These are phyloP conservation scores for Williopsis jadinii DNA, from an alignment of 1,139 yeast genomes.

Conservation along the genomic window DNA sequence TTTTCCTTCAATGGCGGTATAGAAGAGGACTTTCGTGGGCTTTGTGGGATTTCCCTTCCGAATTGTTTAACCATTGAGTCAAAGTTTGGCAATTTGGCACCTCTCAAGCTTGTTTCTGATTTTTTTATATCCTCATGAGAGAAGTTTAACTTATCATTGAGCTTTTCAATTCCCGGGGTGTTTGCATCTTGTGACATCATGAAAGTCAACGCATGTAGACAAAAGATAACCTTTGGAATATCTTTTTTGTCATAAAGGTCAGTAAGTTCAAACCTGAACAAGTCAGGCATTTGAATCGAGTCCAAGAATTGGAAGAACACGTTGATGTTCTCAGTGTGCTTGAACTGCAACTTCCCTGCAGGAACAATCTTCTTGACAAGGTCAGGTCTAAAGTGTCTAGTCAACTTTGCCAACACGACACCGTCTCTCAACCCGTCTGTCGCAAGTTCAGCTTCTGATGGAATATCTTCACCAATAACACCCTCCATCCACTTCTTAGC, in stretches of 20 bases:
- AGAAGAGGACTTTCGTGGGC: conserved; percentile 1
- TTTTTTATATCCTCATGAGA: conserved; percentile 58
- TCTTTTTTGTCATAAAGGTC: conserved; percentile 91
- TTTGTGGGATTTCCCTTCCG: conserved; percentile 11
- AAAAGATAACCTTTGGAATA: conserved; percentile 89
- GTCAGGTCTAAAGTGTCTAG: conserved; percentile 65
- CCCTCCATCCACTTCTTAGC: conserved; percentile 73
- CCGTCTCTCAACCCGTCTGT: conserved; percentile 71
- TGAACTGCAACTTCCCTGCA: conserved; percentile 60
- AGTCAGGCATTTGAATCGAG: conserved; percentile 70
- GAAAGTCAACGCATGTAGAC: conserved; percentile 83
- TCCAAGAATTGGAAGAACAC: conserved; percentile 70
- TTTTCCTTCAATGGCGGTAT: conserved; percentile 5
- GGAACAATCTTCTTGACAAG: conserved; percentile 50
- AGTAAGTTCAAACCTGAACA: conserved; percentile 83
- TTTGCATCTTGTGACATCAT: conserved; percentile 46
- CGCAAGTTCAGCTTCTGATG: conserved; percentile 48
- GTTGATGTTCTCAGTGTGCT: conserved; percentile 90
- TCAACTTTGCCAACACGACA: conserved; percentile 72
- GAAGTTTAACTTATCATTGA: conserved; percentile 60
- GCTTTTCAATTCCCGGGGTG: conserved; percentile 50
- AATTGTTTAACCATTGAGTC: conserved; percentile 27
- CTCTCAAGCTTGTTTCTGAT: conserved; percentile 62
- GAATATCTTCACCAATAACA: conserved; percentile 44
- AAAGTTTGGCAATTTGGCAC: conserved; percentile 59